phyloP scores from a whole-genome alignment of 1,139 yeast genomes.

The Pichia sp. region DNA sequence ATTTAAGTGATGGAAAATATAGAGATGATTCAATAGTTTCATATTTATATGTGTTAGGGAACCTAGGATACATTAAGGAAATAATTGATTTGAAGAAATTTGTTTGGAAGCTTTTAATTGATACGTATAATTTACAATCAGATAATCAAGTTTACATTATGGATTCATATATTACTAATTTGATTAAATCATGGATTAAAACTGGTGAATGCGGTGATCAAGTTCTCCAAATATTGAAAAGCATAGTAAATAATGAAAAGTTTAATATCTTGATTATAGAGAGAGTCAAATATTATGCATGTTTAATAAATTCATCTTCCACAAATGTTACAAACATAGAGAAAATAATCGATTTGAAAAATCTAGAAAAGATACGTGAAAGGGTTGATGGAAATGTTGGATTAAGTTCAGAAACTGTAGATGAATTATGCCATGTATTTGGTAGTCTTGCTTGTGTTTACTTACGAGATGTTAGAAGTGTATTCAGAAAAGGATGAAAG shows the following conservation, averaged over 20 bases:
- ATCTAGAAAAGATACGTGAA: background rate
- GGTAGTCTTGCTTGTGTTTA: slow-evolving; percentile 8
- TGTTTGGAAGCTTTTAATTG: background rate
- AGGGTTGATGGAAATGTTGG: background rate
- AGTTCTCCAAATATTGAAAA: background rate
- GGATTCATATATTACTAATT: slow-evolving; percentile 6
- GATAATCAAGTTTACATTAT: slow-evolving; percentile 2
- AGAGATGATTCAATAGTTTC: slow-evolving; percentile 12
- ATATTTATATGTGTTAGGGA: slow-evolving; percentile 7
- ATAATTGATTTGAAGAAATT: background rate
- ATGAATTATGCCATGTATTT: slow-evolving; percentile 2
- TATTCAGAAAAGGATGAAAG: slow-evolving; percentile 4
- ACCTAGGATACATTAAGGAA: slow-evolving; percentile 1
- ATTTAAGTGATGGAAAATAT: background rate
- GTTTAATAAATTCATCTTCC: background rate
- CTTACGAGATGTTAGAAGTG: slow-evolving; percentile 5
- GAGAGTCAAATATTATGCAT: background rate
- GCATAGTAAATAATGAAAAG: background rate
- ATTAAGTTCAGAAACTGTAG: slow-evolving; percentile 1
- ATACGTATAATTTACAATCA: background rate
- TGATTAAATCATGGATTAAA: slow-evolving; percentile 4
- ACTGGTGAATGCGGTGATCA: background rate
- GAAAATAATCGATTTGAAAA: background rate
- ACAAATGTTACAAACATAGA: background rate
- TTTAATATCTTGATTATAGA: background rate